Evolutionary conservation across 257 asterid genomes (phyloP), one percentile per base, ranked within the genome.

Genomic region (Nicotiana attenuata): DNA sequence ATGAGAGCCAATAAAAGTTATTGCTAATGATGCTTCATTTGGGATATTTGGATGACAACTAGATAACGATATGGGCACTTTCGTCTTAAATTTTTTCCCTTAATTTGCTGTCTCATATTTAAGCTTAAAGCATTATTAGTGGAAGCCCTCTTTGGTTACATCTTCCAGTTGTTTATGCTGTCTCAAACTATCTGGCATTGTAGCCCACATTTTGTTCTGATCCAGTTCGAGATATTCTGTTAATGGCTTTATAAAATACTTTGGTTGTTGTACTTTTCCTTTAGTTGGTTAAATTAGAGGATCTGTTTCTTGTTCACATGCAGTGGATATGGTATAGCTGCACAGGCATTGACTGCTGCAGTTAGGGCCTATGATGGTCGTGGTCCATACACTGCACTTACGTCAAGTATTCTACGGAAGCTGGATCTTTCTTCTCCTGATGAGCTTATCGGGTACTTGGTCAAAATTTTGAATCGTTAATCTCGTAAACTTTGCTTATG

Each of bases 301-400:
- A 73, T 59, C 81, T 60, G 22, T 14, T 65, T 81, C 24, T 76
- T 78, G 63, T 35, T 73, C 61, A 77, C 86, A 76, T 89, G 90
- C 92, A 94, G 97, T 85, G 98, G 94, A n/a, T 94, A 92, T 87
- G 97, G 95, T 56, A 94, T 94, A 84, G 87, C 93, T 83, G 96
- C 98, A 50, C 97, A 89, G 84, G 98, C 98, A 65, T 84, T 94
- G 87, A 92, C 97, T 63, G 97, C 98, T 66, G 90, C 91, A 45
- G 85, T 92, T 69, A 89, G 96, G 88, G 98, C 93, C 83, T 88
- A 92, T 69, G 98, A 94, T 76, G 97, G 98, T 10, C 95, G 98
- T 65, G 98, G 98, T 83, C 93, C 93, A 10, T 78, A 41, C 75
- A 94, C 98, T 76, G 81, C 86, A 19, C 92, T 94, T 56, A 89